Conservation (phyloP, 768 basidiomycete species). For the Suillus decipiens region DNA sequence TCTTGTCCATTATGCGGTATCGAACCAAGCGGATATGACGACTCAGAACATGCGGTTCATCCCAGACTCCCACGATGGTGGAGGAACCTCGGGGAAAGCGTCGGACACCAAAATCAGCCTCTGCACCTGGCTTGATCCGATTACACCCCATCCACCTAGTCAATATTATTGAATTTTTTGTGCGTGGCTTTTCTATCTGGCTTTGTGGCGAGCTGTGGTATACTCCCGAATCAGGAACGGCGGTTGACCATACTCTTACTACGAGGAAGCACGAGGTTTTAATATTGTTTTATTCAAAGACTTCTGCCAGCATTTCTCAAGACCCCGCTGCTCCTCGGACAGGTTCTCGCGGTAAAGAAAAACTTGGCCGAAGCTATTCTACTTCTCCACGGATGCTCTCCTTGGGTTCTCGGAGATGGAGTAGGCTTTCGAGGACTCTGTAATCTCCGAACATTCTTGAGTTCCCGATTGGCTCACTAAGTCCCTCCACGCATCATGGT, state of each 20-base stretch:
- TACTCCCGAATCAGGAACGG: neutral
- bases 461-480: neutral
- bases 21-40: neutral
- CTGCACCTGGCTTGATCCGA: too few species aligned
- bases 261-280: neutral
- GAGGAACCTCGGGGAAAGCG: too few species aligned
- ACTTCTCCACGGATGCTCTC: neutral
- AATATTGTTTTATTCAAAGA: neutral
- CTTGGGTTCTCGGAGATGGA: neutral
- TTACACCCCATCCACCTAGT: too few species aligned
- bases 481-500: neutral
- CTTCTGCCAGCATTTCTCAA: neutral
- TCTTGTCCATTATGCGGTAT: conserved; percentile 10
- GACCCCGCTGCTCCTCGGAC: neutral
- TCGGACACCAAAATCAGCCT: too few species aligned
- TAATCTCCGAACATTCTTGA: neutral
- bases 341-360: neutral
- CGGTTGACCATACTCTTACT: neutral
- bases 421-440: neutral
- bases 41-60: too few species aligned
- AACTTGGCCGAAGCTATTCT: neutral
- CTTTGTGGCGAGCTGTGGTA: too few species aligned
- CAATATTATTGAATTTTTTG: too few species aligned
- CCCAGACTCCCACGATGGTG: too few species aligned
- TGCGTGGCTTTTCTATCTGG: too few species aligned